Evolutionary conservation across 140 eudicot species (phyloP).

Genomic region (Eryngium alpinum): DNA sequence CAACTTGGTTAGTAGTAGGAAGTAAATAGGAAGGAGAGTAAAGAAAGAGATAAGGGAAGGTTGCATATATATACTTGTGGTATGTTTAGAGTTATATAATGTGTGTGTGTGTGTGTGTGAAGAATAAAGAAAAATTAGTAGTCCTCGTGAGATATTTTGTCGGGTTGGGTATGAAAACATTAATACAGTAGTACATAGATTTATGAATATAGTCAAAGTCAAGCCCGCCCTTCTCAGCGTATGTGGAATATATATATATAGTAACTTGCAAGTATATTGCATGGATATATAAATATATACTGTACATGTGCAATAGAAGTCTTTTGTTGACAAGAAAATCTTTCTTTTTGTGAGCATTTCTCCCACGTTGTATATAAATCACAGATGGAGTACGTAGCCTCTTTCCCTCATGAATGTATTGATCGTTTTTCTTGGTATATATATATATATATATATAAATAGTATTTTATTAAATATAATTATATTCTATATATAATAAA

Average conservation of each 20-base stretch:
- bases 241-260: not conserved
- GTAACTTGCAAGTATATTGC: too few relatives aligned
- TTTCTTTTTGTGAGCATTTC: too few relatives aligned
- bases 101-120: not conserved
- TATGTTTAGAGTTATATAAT: not conserved
- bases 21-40: conserved; percentile 2
- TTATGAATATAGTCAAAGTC: not conserved
- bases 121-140: not conserved
- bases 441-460: too few relatives aligned
- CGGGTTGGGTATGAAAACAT: conserved; percentile 2
- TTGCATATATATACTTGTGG: not conserved
- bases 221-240: conserved; percentile 12
- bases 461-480: too few relatives aligned
- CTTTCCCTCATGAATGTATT: too few relatives aligned
- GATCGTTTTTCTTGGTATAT: too few relatives aligned
- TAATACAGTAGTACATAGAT: not conserved
- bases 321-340: not conserved
- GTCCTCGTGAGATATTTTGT: not conserved
- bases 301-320: not conserved
- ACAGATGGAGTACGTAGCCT: too few relatives aligned
- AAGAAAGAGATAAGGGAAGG: not conserved
- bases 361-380: too few relatives aligned
- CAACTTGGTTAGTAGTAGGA: conserved; percentile 5
- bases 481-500: too few relatives aligned
- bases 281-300: too few relatives aligned